These are phyloP conservation scores for Margaritispora aquatica DNA, from an alignment of 495 filamentous ascomycete species.

Conservation along the genomic window DNA sequence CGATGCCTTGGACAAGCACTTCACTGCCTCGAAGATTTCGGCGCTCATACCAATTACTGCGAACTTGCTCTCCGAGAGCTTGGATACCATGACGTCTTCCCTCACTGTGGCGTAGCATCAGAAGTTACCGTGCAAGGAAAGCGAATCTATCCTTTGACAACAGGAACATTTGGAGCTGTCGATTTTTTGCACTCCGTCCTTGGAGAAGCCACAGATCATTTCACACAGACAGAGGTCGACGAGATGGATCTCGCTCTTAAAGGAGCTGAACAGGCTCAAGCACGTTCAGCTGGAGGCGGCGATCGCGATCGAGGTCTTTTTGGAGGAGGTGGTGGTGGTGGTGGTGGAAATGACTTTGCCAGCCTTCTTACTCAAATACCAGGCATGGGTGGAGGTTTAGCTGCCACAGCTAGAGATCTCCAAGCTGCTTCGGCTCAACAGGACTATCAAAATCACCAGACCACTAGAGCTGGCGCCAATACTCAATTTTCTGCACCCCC, in stretches of 20 bases:
- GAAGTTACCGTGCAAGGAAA: conserved; percentile 68
- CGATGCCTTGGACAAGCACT: conserved; percentile 81
- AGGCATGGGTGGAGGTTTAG: conserved; percentile 62
- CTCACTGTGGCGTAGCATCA: conserved; percentile 72
- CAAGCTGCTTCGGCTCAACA: conserved; percentile 69
- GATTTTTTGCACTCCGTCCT: conserved; percentile 79
- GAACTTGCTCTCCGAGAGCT: conserved; percentile 85
- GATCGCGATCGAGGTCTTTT: conserved; percentile 32
- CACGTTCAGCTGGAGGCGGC: conserved; percentile 27
- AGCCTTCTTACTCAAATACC: conserved; percentile 72
- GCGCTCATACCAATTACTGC: conserved; percentile 86
- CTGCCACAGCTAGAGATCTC: conserved; percentile 70
- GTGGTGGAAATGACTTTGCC: conserved; percentile 49
- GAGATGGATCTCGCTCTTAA: conserved; percentile 73
- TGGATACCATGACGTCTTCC: conserved; percentile 74
- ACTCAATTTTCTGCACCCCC: conserved; percentile 39
- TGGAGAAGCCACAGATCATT: conserved; percentile 91
- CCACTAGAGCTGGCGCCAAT: conserved; percentile 28
- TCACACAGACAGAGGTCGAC: conserved; percentile 91
- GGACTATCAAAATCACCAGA: conserved; percentile 50
- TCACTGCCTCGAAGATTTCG: conserved; percentile 88
- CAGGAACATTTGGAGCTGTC: conserved; percentile 84
- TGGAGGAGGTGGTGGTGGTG: conserved; percentile 29
- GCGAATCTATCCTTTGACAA: conserved; percentile 79
- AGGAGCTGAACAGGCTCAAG: conserved; percentile 44